Base-by-base conservation (phyloP, 257 asterid species). In the Lantana camara region DNA sequence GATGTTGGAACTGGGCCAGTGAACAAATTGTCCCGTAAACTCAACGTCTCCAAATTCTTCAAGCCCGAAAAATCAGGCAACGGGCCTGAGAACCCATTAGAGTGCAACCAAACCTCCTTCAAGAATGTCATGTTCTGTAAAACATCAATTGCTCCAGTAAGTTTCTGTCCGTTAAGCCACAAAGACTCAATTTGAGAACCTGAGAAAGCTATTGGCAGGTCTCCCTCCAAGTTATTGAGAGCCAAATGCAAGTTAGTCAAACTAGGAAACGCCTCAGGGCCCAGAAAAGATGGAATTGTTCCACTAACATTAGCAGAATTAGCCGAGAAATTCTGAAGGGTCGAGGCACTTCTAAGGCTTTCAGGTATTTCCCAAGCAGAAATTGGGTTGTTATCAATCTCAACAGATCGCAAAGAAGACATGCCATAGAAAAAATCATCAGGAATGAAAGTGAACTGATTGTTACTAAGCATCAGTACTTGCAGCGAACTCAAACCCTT, bases 61-160 rank as follows among this genome's bases (percentile, higher is more conserved):
- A 87, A 75, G 2, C 82, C 86, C 0, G 86, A 75, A 60, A 89
- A 83, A 49, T 86, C 93, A 0, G 97, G 97, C 77, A 91, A 69
- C 0, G 85, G 85, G 14, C 96, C 98, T 0, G 93, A 81, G 58
- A 91, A 86, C 6, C 54, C 75, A 57, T 89, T 92, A 0, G 85
- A 74, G 50, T 92, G 98, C 73, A 92, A 81, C 98, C 98, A 92
- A 64, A 80, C 81, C 82, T 92, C 96, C 78, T 75, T 85, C 85
- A 92, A 78, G 66, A 69, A 68, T 47, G 96, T 87, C 97, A 89
- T 83, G 48, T 92, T 92, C 77, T 75, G 89, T 3, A 89, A 3
- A 20, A 83, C 93, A 74, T 79, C 91, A 46, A 92, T 76, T 48
- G 77, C 73, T 11, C 96, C 98, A 52, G 74, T 71, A 54, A 89